Evolutionary conservation across 352 stramenopile genomes (phyloP).

Genomic region (Phytophthora chlamydospora): DNA sequence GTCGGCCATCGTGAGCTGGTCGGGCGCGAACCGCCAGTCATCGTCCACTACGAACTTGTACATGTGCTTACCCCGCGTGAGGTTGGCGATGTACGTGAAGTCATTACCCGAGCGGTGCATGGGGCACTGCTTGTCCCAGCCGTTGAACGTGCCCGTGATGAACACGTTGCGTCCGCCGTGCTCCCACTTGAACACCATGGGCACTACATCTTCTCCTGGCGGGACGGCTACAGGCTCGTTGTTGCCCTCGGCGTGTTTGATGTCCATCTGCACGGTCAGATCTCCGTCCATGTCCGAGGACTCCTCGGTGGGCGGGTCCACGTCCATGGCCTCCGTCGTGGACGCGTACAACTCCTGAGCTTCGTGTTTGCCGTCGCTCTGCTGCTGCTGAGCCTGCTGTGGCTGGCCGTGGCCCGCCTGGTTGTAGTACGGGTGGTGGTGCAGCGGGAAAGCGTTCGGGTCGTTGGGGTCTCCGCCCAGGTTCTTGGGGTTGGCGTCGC

Average conservation of each 20-base stretch:
- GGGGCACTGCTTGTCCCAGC: constrained; percentile 98
- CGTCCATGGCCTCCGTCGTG: constrained; percentile 67
- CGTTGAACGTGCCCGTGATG: constrained; percentile 99
- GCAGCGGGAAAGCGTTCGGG: constrained; percentile 59
- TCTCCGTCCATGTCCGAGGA: constrained; percentile 44
- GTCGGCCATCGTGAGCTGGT: constrained; percentile 97
- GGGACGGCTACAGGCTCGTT: constrained; percentile 11
- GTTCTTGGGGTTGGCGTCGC: constrained; percentile 81
- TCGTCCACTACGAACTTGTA: constrained; percentile 99
- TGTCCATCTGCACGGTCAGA: constrained; percentile 23
- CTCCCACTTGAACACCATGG: constrained; percentile 99
- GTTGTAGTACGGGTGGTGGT: constrained; percentile 73
- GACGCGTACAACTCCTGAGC: constrained; percentile 26
- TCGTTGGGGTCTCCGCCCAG: constrained; percentile 64
- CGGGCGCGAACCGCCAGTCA: constrained; percentile 96
- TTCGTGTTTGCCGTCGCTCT: constrained; percentile 21
- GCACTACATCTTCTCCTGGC: constrained; percentile 55
- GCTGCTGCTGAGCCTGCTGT: constrained; percentile 19
- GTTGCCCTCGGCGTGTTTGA: constrained; percentile 42
- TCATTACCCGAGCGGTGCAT: constrained; percentile 99
- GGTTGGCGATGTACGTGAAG: constrained; percentile 99
- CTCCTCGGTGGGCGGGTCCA: constrained; percentile 51
- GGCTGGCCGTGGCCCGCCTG: constrained; percentile 27
- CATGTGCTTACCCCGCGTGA: constrained; percentile 97
- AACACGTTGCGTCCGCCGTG: constrained; percentile 96